Percentiles rank a stretch among this genome's conserved stretches.
phyloP scores from a whole-genome alignment of 768 basidiomycete species.

The Termitomyces sp. region DNA sequence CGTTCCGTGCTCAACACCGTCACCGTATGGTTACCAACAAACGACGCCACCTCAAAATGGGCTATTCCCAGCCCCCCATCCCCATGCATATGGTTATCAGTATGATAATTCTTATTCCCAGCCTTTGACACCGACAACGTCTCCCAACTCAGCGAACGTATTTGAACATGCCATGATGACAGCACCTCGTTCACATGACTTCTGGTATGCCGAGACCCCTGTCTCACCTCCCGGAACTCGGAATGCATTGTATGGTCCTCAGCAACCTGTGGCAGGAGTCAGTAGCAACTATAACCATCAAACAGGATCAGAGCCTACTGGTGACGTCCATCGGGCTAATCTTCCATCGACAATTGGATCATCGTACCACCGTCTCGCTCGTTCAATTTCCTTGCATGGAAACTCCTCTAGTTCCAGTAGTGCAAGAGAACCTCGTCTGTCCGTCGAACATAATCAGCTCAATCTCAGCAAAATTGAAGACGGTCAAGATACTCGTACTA shows the following conservation, averaged over 20 bases:
- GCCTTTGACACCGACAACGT: constrained; percentile 1
- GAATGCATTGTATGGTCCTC: constrained; percentile 6
- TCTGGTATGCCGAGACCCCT: constrained; percentile 12
- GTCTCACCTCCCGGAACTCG: constrained; percentile 2
- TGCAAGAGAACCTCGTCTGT: constrained; percentile 7
- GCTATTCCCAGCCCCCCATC: constrained; percentile 4
- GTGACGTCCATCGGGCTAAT: background rate
- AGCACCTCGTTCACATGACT: constrained; percentile 5
- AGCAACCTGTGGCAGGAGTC: constrained; percentile 1
- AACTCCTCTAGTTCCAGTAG: background rate
- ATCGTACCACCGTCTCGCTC: constrained; percentile 1
- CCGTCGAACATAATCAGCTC: constrained; percentile 38
- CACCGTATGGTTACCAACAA: constrained; percentile 11
- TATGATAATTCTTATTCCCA: constrained; percentile 14
- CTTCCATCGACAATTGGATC: background rate
- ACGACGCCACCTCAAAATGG: constrained; percentile 1
- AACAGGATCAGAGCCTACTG: constrained; percentile 3
- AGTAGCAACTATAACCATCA: background rate
- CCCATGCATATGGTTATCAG: constrained; percentile 11
- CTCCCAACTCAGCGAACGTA: constrained; percentile 13
- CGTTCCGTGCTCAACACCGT: constrained; percentile 14
- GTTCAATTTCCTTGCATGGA: background rate
- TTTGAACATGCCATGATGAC: constrained; percentile 23
- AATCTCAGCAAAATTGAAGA: constrained; percentile 69
- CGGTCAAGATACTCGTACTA: constrained; percentile 75